Evolutionary conservation across 2,329 filamentous ascomycete genomes (phyloP).

Genomic region (Fonsecaea monophora): DNA sequence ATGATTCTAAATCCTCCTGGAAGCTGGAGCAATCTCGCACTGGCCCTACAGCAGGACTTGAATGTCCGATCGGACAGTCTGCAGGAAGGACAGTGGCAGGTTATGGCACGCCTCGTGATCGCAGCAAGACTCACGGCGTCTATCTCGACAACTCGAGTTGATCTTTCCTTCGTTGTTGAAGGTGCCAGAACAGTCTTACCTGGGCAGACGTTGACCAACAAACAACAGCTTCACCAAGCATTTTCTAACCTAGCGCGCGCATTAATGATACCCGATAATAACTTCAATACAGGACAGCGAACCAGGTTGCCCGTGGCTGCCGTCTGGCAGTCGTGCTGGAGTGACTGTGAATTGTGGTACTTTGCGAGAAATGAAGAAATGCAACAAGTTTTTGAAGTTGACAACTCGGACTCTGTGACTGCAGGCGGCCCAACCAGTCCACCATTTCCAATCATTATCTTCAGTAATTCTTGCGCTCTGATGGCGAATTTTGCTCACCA

Average conservation of each 20-base stretch:
- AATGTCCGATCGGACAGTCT: not conserved
- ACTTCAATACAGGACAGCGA: not conserved
- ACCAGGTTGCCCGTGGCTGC: not conserved
- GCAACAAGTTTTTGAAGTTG: conserved; percentile 20
- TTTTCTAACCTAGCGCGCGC: conserved; percentile 12
- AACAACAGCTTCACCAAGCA: conserved; percentile 16
- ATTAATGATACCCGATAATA: not conserved
- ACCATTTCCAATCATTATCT: conserved; percentile 14
- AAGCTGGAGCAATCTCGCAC: not conserved
- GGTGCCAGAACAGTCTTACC: conserved; percentile 5
- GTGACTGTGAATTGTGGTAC: conserved; percentile 17
- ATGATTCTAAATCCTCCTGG: not conserved
- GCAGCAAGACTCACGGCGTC: not conserved
- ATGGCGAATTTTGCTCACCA: conserved; percentile 19
- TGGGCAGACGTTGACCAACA: conserved; percentile 1
- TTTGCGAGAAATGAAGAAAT: conserved; percentile 12
- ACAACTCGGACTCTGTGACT: not conserved
- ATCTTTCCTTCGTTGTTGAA: conserved; percentile 9
- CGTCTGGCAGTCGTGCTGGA: conserved; percentile 19
- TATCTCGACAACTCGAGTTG: not conserved
- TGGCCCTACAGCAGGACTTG: not conserved
- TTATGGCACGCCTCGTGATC: not conserved
- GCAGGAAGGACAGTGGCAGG: not conserved
- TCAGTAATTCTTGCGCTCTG: conserved; percentile 23
- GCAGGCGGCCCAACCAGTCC: not conserved